These are phyloP conservation scores for Pseudogymnoascus pannorum DNA, from an alignment of 2,329 filamentous ascomycete genomes.

Conservation along the genomic window DNA sequence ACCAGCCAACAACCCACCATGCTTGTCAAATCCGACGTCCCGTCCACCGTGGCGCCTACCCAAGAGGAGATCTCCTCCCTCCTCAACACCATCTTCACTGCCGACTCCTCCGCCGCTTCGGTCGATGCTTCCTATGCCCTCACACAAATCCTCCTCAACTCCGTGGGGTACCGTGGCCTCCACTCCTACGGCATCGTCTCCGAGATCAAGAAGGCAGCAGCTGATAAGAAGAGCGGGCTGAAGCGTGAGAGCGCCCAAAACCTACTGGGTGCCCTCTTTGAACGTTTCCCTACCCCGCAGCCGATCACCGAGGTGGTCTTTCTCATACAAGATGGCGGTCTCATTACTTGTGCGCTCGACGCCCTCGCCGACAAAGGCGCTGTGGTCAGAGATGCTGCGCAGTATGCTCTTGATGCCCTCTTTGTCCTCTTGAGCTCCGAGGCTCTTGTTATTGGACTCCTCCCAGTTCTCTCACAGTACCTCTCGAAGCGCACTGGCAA, in stretches of 20 bases:
- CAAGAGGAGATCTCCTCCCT: slow-evolving; percentile 59
- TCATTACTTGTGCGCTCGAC: slow-evolving; percentile 71
- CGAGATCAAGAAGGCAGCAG: slow-evolving; percentile 67
- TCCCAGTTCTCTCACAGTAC: slow-evolving; percentile 70
- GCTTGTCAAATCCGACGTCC: slow-evolving; percentile 37
- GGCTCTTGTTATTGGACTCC: slow-evolving; percentile 71
- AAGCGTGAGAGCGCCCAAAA: slow-evolving; percentile 90
- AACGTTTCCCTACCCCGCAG: slow-evolving; percentile 74
- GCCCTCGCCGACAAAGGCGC: slow-evolving; percentile 82
- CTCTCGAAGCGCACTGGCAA: slow-evolving; percentile 80
- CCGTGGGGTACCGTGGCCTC: slow-evolving; percentile 56
- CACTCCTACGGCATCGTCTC: slow-evolving; percentile 54
- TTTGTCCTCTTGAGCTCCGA: slow-evolving; percentile 75
- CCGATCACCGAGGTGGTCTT: slow-evolving; percentile 75
- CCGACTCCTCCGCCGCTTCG: slow-evolving; percentile 46
- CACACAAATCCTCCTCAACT: slow-evolving; percentile 56
- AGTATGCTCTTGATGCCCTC: slow-evolving; percentile 87
- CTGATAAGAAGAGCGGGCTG: slow-evolving; percentile 87
- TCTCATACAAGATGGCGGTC: slow-evolving; percentile 68
- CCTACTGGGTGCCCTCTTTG: slow-evolving; percentile 85
- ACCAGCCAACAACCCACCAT: slow-evolving; percentile 36
- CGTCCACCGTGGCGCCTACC: slow-evolving; percentile 44
- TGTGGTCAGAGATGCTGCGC: slow-evolving; percentile 82
- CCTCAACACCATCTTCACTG: slow-evolving; percentile 57
- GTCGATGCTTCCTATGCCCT: slow-evolving; percentile 59